A percentile compares a stretch with the other conserved stretches of the same genome.
phyloP scores from a whole-genome alignment of 169 alveolate genomes.

The Babesia caballi region DNA sequence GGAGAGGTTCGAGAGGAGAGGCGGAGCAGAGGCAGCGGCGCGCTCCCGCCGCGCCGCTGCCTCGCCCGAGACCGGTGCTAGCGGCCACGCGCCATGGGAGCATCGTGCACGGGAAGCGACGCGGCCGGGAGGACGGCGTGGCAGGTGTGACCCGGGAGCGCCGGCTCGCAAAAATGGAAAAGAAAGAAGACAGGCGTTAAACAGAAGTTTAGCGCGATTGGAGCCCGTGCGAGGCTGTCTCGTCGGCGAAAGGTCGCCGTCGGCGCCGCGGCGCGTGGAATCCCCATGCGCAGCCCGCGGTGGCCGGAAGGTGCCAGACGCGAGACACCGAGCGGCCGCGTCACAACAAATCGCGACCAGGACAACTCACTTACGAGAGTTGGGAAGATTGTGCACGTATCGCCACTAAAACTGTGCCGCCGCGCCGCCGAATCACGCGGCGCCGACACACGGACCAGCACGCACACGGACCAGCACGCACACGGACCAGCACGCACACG shows the following conservation, averaged over 20 bases:
- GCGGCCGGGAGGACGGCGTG: too few species aligned
- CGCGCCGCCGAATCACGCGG: not conserved
- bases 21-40: not conserved
- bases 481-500: not conserved
- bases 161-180: too few species aligned
- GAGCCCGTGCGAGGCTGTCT: too few species aligned
- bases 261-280: too few species aligned
- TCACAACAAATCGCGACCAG: not conserved
- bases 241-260: too few species aligned
- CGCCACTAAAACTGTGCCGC: not conserved
- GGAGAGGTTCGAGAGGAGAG: not conserved
- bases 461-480: constrained; percentile 29
- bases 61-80: too few species aligned
- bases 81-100: too few species aligned
- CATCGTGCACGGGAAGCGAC: too few species aligned
- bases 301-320: constrained; percentile 12
- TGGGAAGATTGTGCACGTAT: not conserved
- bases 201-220: too few species aligned
- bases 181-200: too few species aligned
- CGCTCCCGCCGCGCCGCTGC: too few species aligned
- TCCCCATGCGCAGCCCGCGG: constrained; percentile 31
- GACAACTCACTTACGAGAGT: not conserved
- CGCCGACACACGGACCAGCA: constrained; percentile 15
- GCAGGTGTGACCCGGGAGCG: too few species aligned
- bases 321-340: constrained; percentile 5